phyloP scores from a whole-genome alignment of 345 rosid species.

The Jatropha curcas region DNA sequence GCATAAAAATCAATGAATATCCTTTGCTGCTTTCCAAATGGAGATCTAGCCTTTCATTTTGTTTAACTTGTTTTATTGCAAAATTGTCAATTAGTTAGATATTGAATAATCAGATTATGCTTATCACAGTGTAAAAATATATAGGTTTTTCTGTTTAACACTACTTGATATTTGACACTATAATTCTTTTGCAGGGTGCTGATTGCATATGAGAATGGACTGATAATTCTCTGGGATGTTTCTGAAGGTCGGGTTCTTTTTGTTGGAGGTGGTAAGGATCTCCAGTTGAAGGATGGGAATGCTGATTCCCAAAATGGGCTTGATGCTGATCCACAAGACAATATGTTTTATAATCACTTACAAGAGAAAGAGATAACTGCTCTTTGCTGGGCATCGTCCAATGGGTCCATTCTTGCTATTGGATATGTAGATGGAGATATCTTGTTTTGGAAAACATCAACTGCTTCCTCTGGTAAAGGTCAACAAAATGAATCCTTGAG shows the following conservation, averaged over 20 bases:
- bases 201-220: constrained; percentile 75
- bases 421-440: constrained; percentile 93
- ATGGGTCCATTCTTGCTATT: constrained; percentile 82
- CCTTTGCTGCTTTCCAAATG: background rate
- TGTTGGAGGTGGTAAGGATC: constrained; percentile 70
- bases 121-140: background rate
- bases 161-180: background rate
- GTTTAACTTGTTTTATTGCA: background rate
- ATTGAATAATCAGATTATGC: background rate
- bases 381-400: constrained; percentile 81
- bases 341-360: constrained; percentile 33
- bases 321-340: constrained; percentile 32
- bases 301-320: constrained; percentile 37
- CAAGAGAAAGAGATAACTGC: constrained; percentile 81
- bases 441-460: constrained; percentile 66
- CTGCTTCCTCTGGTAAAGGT: constrained; percentile 32
- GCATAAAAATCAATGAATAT: background rate
- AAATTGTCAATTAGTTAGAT: background rate
- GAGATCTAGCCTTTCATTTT: background rate
- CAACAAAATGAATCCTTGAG: constrained; percentile 43
- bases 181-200: constrained; percentile 57
- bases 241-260: constrained; percentile 55
- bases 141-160: background rate
- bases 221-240: constrained; percentile 82
- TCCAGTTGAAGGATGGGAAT: constrained; percentile 48